Percentiles rank a stretch among this genome's conserved stretches.
These are phyloP conservation scores for Xylariales sp. DNA, from an alignment of 2,329 filamentous ascomycete species.

Conservation along the genomic window DNA sequence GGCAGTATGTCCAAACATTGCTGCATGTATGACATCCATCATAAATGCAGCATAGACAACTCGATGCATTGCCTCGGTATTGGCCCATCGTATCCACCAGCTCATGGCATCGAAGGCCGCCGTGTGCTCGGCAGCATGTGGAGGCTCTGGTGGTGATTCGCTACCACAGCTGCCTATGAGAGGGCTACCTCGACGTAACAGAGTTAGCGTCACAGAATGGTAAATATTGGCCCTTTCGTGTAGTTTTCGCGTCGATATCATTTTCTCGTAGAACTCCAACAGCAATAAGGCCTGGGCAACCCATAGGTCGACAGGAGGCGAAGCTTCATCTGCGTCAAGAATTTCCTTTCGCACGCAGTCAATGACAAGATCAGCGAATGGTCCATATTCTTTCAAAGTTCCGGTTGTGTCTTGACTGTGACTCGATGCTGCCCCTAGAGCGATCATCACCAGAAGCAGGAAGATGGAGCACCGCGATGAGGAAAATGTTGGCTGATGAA, in stretches of 20 bases:
- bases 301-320: conserved; percentile 81
- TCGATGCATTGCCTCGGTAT: conserved; percentile 78
- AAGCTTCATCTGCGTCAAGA: conserved; percentile 74
- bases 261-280: conserved; percentile 87
- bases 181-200: conserved; percentile 82
- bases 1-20: conserved; percentile 86
- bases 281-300: conserved; percentile 80
- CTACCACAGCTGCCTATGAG: conserved; percentile 74
- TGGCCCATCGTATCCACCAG: conserved; percentile 87
- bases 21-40: conserved; percentile 82
- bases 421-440: conserved; percentile 75
- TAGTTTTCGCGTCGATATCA: conserved; percentile 75
- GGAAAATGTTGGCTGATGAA: conserved; percentile 84
- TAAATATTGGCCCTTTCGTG: conserved; percentile 90
- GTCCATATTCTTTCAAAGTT: conserved; percentile 40
- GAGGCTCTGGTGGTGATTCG: conserved; percentile 69
- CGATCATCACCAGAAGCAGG: conserved; percentile 75
- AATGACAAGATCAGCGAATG: conserved; percentile 57
- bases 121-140: conserved; percentile 54
- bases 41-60: conserved; percentile 88
- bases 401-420: conserved; percentile 58
- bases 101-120: conserved; percentile 35
- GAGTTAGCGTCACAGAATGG: conserved; percentile 76
- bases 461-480: conserved; percentile 73
- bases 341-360: conserved; percentile 76